These are phyloP conservation scores for Ophiosphaerella herpotricha DNA, from an alignment of 2,329 filamentous ascomycete genomes.

Conservation along the genomic window DNA sequence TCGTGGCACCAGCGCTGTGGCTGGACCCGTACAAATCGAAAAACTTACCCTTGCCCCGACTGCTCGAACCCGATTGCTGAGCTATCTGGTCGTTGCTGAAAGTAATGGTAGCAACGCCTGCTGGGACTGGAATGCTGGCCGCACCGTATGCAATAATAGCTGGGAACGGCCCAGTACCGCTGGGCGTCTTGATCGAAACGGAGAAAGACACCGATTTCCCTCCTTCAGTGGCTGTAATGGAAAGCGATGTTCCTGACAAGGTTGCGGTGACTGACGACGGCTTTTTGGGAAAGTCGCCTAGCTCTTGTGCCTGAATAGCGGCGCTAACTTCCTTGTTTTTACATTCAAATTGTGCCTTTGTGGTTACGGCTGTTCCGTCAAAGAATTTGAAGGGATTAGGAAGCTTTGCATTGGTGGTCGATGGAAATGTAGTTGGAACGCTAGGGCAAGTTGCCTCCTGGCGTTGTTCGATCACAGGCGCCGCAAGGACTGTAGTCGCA, in stretches of 20 bases:
- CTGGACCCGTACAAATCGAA: slow-evolving; percentile 62
- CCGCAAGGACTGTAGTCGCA: slow-evolving; percentile 35
- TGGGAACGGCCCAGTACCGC: slow-evolving; percentile 56
- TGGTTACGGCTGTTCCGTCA: slow-evolving; percentile 41
- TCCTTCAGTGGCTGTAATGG: slow-evolving; percentile 40
- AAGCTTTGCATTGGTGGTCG: slow-evolving; percentile 37
- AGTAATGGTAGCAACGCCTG: slow-evolving; percentile 60
- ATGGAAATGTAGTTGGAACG: slow-evolving; percentile 37
- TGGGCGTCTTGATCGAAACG: slow-evolving; percentile 44
- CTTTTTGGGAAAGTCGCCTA: slow-evolving; percentile 45
- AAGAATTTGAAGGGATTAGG: slow-evolving; percentile 48
- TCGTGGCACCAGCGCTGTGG: slow-evolving; percentile 62
- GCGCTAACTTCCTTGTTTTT: slow-evolving; percentile 45
- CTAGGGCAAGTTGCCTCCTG: slow-evolving; percentile 32
- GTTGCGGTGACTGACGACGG: slow-evolving; percentile 40
- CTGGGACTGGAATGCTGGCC: slow-evolving; percentile 60
- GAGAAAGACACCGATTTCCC: slow-evolving; percentile 45
- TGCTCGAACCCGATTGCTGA: slow-evolving; percentile 50
- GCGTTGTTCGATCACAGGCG: slow-evolving; percentile 34
- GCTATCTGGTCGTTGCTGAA: slow-evolving; percentile 65
- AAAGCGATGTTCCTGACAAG: slow-evolving; percentile 36
- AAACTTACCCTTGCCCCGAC: slow-evolving; percentile 63
- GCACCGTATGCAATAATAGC: slow-evolving; percentile 64
- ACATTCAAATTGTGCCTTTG: slow-evolving; percentile 42
- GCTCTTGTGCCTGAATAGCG: slow-evolving; percentile 44